phyloP scores from a whole-genome alignment of 2,329 filamentous ascomycete genomes.

The Cryphonectria japonica region DNA sequence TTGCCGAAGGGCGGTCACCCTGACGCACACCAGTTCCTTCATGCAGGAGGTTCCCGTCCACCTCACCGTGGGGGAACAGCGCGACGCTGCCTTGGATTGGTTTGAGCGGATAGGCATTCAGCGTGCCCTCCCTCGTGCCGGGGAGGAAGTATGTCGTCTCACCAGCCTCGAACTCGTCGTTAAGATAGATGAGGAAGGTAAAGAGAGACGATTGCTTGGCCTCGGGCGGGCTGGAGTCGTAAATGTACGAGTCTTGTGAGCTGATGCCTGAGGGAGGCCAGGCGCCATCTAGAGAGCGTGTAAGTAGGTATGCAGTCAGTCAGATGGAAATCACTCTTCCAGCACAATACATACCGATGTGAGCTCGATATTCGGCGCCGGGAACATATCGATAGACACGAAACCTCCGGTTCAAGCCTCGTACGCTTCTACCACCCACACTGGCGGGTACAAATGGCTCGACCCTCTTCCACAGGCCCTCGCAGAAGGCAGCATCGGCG shows the following conservation, averaged over 20 bases:
- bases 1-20: constrained; percentile 48
- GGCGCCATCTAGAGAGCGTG: constrained; percentile 57
- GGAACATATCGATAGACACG: constrained; percentile 74
- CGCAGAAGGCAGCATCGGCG: constrained; percentile 64
- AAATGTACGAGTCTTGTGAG: constrained; percentile 62
- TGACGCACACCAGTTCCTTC: constrained; percentile 72
- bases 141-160: constrained; percentile 57
- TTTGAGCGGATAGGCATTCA: constrained; percentile 71
- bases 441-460: constrained; percentile 58
- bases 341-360: constrained; percentile 48
- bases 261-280: constrained; percentile 73
- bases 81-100: constrained; percentile 71
- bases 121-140: constrained; percentile 62
- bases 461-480: constrained; percentile 66
- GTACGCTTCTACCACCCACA: constrained; percentile 59
- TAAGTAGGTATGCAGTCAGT: background rate
- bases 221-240: constrained; percentile 64
- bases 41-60: constrained; percentile 66
- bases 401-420: constrained; percentile 71
- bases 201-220: constrained; percentile 69
- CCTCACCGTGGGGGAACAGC: constrained; percentile 72
- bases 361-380: constrained; percentile 71
- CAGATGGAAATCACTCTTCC: background rate
- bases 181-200: constrained; percentile 56
- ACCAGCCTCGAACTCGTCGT: constrained; percentile 29